phyloP scores from a whole-genome alignment of 495 filamentous ascomycete species.

The Aspergillus heteromorphus region DNA sequence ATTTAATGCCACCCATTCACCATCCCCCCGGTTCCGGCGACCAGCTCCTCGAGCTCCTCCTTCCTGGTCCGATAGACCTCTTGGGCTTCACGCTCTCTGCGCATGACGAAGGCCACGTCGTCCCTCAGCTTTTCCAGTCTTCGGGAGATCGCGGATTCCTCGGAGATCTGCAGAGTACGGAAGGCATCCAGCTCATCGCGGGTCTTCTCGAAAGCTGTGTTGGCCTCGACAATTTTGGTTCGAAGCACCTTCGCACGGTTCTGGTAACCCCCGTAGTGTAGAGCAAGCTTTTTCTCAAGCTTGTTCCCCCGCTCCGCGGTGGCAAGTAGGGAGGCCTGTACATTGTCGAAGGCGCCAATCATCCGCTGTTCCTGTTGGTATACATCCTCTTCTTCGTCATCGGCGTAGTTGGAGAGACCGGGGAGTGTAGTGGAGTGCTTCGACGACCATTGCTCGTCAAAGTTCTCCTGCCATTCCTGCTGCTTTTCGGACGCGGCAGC shows the following conservation, averaged over 20 bases:
- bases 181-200: constrained; percentile 69
- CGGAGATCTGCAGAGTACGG: constrained; percentile 66
- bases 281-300: constrained; percentile 85
- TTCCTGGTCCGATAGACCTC: constrained; percentile 70
- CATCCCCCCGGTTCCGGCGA: constrained; percentile 29
- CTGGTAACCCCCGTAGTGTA: constrained; percentile 87
- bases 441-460: constrained; percentile 63
- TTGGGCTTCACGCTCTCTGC: constrained; percentile 84
- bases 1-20: constrained; percentile 44
- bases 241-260: constrained; percentile 76
- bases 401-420: constrained; percentile 71
- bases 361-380: constrained; percentile 45
- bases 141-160: constrained; percentile 66
- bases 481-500: constrained; percentile 48
- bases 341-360: constrained; percentile 43
- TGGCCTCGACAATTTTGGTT: constrained; percentile 74
- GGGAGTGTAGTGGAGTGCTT: constrained; percentile 59
- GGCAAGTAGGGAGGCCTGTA: constrained; percentile 63
- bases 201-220: constrained; percentile 68
- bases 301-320: constrained; percentile 77
- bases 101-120: constrained; percentile 79
- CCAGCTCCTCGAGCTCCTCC: constrained; percentile 69
- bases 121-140: constrained; percentile 70
- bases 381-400: constrained; percentile 52
- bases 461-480: constrained; percentile 49